phyloP scores from a whole-genome alignment of 2,329 filamentous ascomycete genomes.

The Pseudopithomyces chartarum region DNA sequence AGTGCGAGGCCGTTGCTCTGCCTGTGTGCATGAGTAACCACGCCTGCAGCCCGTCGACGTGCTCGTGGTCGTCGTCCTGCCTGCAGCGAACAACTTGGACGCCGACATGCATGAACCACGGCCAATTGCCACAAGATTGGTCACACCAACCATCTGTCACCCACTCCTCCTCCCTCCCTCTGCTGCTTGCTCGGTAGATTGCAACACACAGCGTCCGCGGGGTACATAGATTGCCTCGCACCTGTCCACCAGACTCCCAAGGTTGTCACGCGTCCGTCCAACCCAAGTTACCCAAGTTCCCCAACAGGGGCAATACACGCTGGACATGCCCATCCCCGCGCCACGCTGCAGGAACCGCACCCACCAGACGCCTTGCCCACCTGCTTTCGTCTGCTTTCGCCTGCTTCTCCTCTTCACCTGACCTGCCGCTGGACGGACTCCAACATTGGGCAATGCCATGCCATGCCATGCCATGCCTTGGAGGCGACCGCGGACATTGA shows the following conservation, averaged over 20 bases:
- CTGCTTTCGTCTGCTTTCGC: not conserved
- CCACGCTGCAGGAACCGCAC: slow-evolving; percentile 12
- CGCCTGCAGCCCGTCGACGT: slow-evolving; percentile 20
- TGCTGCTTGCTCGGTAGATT: no score
- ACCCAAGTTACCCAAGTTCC: no score
- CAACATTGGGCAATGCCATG: not conserved
- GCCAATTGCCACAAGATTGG: slow-evolving; percentile 4
- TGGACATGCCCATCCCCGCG: slow-evolving; percentile 1
- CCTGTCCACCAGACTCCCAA: slow-evolving; percentile 28
- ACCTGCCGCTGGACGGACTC: not conserved
- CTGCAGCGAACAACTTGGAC: slow-evolving; percentile 21
- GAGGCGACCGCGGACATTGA: slow-evolving; percentile 8
- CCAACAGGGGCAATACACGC: slow-evolving; percentile 1
- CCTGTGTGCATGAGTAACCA: slow-evolving; percentile 31
- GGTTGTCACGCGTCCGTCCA: slow-evolving; percentile 29
- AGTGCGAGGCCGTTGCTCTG: slow-evolving; percentile 8
- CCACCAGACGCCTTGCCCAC: not conserved
- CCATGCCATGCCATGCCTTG: not conserved
- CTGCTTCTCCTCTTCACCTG: not conserved
- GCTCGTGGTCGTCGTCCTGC: slow-evolving; percentile 19
- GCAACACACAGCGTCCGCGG: slow-evolving; percentile 33
- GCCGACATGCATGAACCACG: slow-evolving; percentile 28
- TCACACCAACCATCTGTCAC: not conserved
- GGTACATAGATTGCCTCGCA: slow-evolving; percentile 43
- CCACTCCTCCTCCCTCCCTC: slow-evolving; percentile 20